These are phyloP conservation scores for Hymenoscyphus albidus DNA, from an alignment of 2,329 filamentous ascomycete species.

Conservation along the genomic window DNA sequence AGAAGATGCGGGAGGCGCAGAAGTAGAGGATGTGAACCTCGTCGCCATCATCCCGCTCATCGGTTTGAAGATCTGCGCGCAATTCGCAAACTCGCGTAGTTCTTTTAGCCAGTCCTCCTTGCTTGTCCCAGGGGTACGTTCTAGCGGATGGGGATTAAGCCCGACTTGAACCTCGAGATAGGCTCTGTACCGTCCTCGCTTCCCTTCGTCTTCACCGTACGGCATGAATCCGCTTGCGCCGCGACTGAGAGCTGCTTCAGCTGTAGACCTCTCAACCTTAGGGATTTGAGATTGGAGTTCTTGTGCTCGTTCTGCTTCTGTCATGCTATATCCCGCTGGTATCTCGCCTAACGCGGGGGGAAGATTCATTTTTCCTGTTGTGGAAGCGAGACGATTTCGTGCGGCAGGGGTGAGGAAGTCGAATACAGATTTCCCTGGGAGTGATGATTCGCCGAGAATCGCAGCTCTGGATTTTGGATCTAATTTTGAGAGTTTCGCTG, in stretches of 20 bases:
- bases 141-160: constrained; percentile 54
- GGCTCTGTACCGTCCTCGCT: constrained; percentile 72
- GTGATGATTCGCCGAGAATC: constrained; percentile 71
- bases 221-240: constrained; percentile 69
- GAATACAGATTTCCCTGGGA: constrained; percentile 93
- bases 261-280: constrained; percentile 61
- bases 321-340: constrained; percentile 59
- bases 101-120: constrained; percentile 78
- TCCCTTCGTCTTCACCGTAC: constrained; percentile 77
- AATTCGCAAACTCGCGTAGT: constrained; percentile 67
- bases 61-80: constrained; percentile 80
- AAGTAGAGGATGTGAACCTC: constrained; percentile 74
- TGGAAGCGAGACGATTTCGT: constrained; percentile 70
- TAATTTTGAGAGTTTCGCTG: constrained; percentile 70
- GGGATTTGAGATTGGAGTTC: constrained; percentile 58
- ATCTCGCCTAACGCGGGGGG: constrained; percentile 75
- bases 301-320: constrained; percentile 59
- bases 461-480: constrained; percentile 74
- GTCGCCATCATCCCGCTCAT: constrained; percentile 91
- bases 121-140: constrained; percentile 41
- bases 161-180: constrained; percentile 79
- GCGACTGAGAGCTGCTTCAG: constrained; percentile 64
- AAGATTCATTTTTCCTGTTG: constrained; percentile 71
- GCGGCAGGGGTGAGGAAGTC: constrained; percentile 80
- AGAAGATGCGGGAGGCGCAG: constrained; percentile 32